Evolutionary conservation across 1,139 yeast genomes (phyloP), one percentile per base, ranked within the genome.

Genomic region (Kodamaea plutei): DNA sequence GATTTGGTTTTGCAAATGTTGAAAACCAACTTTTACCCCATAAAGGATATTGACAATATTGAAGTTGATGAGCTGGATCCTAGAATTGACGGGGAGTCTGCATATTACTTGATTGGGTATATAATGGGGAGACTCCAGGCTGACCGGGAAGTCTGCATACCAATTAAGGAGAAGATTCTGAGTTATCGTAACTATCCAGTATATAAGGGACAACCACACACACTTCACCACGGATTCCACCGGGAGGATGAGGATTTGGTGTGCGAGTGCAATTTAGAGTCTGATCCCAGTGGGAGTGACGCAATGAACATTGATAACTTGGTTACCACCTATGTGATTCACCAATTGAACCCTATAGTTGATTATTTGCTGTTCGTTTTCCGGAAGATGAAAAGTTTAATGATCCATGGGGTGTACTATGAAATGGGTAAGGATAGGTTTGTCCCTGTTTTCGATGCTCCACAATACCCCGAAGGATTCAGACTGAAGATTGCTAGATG

Each of bases 361-460:
- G 30, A 41, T 13, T 64, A 56, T 37, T 40, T 64, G 23, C 39
- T 49, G 4, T 35, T 33, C 27, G 46, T 58, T 11, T 58, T 62
- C 31, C 34, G 28, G 8, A 43, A 50, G 10, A 43, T 63, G 34
- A 60, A 59, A 17, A 51, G 35, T 28, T 41, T 63, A 20, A 58
- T 61, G 64, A 47, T 64, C 28, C 68, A 64, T 42, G 69, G 70
- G 4, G 54, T 63, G 18, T 58, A 58, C 36, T 63, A 56, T 42
- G 56, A 60, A 31, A 34, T 34, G 22, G 30, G 19, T 6, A 27
- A 30, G 5, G 34, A 26, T 4, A 36, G 32, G 2, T 44, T 59
- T 33, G 39, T 37, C 11, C 58, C 66, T 4, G 49, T 60, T 3
- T 63, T 48, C 37, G 70, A 64, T 36, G 40, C 35, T 5, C 38